Evolutionary conservation across 371 early-diverging fungal species (phyloP), one percentile per base, ranked within the genome.

Genomic region (Mucor lusitanicus): DNA sequence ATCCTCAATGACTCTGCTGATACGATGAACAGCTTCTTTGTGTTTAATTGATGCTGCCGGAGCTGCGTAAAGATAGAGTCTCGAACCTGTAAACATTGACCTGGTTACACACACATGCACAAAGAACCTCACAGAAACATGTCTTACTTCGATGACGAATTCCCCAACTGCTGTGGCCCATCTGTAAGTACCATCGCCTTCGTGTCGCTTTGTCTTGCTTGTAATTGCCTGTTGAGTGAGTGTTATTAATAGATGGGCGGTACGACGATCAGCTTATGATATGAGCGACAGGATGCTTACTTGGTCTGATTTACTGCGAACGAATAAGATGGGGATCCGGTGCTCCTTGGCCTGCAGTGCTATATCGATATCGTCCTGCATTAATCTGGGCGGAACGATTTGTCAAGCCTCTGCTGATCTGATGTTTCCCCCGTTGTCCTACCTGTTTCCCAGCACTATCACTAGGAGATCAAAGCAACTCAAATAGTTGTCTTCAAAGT

Each of bases 261-360:
- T n/a, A n/a, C n/a, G n/a, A n/a, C n/a, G n/a, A n/a, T n/a, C n/a
- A n/a, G n/a, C 9, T 17, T 61, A n/a, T 7, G 15, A 9, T 48
- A 13, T 13, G 5, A 17, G 28, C 37, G 3, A 12, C 17, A 13
- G 1, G 21, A 37, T 54, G 30, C 37, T 61, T 74, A 77, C 81
- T 65, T 78, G 77, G 65, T 83, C 83, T 40, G 80, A 76, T 63
- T 83, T 83, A 56, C 79, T 83, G 4, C 83, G 73, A 19, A 83
- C 79, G 59, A 75, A 77, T 17, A 83, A 44, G 2, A 80, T 71
- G 1, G 83, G 80, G 1, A 83, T 74, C 7, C 65, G 61, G 21
- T 63, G 71, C 39, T 83, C 65, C 50, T 78, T 71, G 33, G 83
- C 83, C 37, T 74, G 69, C 28, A 62, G 59, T 6, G 83, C 79